A percentile compares a stretch with the other conserved stretches of the same genome.
Conservation (phyloP, 441 rosid genomes). For the Pelargonium fulgidum region DNA sequence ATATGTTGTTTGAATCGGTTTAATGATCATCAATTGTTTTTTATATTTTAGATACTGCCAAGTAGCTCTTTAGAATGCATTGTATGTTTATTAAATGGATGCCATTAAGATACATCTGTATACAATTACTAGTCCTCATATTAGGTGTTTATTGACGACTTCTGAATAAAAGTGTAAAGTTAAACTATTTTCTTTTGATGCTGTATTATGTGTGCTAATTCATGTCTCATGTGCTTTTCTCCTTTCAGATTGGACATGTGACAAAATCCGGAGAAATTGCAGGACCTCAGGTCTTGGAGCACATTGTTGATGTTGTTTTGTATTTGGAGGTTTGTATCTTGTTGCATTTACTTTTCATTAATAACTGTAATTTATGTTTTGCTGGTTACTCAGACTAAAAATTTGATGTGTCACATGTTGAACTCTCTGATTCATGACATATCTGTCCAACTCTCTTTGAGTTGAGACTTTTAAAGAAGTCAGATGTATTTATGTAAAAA, state of each 20-base stretch:
- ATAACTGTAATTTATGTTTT: conserved; percentile 11
- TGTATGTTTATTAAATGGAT: no score
- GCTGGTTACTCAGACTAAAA: background rate
- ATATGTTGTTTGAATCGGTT: conserved; percentile 14
- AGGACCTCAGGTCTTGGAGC: conserved; percentile 97
- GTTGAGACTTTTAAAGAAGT: background rate
- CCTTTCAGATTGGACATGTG: conserved; percentile 77
- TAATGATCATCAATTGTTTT: background rate
- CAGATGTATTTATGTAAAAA: background rate
- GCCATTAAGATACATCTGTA: no score
- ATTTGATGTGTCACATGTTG: background rate
- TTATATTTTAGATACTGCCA: no score
- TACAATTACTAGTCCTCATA: no score
- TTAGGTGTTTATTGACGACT: no score
- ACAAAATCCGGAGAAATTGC: conserved; percentile 90
- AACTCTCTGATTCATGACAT: background rate
- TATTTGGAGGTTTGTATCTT: conserved; percentile 78
- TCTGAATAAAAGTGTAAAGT: no score
- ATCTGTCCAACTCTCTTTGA: background rate
- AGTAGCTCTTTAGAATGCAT: no score
- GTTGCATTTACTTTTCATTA: conserved; percentile 20
- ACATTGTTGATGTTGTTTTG: conserved; percentile 91
- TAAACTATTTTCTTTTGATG: background rate
- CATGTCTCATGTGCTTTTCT: background rate
- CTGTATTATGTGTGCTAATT: conserved; percentile 10